Conservation (phyloP, 768 basidiomycete species). For the Cystobasidium ongulense region DNA sequence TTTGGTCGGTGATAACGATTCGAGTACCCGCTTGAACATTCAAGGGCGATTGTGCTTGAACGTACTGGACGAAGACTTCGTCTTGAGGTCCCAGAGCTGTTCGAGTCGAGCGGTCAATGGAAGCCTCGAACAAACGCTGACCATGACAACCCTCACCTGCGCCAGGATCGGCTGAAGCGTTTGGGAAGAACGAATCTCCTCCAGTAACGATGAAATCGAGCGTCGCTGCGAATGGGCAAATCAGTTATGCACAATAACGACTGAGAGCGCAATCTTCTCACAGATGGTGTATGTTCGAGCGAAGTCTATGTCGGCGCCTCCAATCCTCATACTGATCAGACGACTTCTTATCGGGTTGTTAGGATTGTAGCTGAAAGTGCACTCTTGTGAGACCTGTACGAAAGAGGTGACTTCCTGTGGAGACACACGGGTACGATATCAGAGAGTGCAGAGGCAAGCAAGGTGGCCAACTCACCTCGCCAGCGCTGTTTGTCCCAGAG, state of each 20-base stretch:
- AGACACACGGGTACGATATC: slow-evolving; percentile 36
- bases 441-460: not conserved
- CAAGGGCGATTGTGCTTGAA: slow-evolving; percentile 36
- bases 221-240: not conserved
- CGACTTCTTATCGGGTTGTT: slow-evolving; percentile 37
- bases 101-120: not conserved
- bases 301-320: slow-evolving; percentile 32
- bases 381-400: slow-evolving; percentile 48
- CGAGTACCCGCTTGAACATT: slow-evolving; percentile 34
- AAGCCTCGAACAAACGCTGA: not conserved
- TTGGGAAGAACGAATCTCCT: slow-evolving; percentile 38
- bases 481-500: slow-evolving; percentile 42
- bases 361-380: slow-evolving; percentile 42
- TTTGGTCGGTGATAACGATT: slow-evolving; percentile 37
- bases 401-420: slow-evolving; percentile 47
- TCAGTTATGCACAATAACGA: not conserved
- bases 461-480: not conserved
- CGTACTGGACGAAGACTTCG: slow-evolving; percentile 36
- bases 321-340: slow-evolving; percentile 39
- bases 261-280: not conserved
- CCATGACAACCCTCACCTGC: slow-evolving; percentile 13
- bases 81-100: slow-evolving; percentile 33
- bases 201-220: slow-evolving; percentile 42
- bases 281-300: slow-evolving; percentile 39
- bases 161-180: slow-evolving; percentile 20